Conservation (phyloP, 345 rosid species). For the Lagerstroemia speciosa region DNA sequence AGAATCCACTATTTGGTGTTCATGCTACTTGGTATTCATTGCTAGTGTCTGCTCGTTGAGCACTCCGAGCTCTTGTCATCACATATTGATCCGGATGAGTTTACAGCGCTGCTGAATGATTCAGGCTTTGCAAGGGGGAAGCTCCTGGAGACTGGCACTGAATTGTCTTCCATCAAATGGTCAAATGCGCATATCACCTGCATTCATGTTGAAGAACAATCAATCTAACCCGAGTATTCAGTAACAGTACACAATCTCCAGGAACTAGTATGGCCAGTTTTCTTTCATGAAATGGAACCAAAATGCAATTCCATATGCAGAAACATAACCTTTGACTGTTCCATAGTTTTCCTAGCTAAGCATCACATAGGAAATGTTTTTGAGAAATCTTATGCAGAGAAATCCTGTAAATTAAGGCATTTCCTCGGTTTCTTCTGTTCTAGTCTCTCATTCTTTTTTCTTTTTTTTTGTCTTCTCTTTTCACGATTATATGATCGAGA, state of each 20-base stretch:
- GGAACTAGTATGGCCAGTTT: background rate
- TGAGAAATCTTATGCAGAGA: no score
- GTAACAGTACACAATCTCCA: background rate
- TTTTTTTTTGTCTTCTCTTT: no score
- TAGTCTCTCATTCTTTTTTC: no score
- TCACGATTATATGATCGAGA: no score
- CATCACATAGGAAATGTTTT: no score
- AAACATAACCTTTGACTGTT: no score
- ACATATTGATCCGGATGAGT: conserved; percentile 19
- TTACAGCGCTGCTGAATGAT: conserved; percentile 16
- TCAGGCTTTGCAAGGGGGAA: conserved; percentile 33
- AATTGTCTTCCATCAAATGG: conserved; percentile 24
- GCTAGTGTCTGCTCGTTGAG: background rate
- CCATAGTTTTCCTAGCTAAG: no score
- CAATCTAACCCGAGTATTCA: background rate
- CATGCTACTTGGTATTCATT: background rate
- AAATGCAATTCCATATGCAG: no score
- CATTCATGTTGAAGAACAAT: conserved; percentile 7
- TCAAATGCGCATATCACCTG: conserved; percentile 43
- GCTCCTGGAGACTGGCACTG: conserved; percentile 15
- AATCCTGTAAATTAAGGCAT: no score
- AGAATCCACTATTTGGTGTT: background rate
- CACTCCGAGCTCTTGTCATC: conserved; percentile 12
- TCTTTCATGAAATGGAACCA: background rate
- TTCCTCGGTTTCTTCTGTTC: no score